These are phyloP conservation scores for Fusarium sp. DNA, from an alignment of 2,329 filamentous ascomycete species.

Conservation along the genomic window DNA sequence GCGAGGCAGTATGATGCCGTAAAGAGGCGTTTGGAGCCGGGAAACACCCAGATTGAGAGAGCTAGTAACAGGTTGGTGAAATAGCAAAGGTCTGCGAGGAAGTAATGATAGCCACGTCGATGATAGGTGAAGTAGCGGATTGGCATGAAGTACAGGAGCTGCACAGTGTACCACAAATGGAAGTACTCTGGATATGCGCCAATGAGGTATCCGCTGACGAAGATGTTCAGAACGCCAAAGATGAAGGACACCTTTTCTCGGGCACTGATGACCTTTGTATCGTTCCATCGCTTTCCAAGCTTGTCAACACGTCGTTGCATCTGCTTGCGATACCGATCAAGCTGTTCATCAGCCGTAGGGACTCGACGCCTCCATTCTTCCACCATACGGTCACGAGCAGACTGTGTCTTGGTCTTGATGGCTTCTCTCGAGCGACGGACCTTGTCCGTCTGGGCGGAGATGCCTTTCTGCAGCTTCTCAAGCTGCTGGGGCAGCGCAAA, in stretches of 20 bases:
- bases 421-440: conserved; percentile 87
- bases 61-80: conserved; percentile 93
- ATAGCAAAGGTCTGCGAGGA: conserved; percentile 96
- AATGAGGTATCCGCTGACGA: conserved; percentile 94
- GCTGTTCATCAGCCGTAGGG: conserved; percentile 89
- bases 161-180: conserved; percentile 91
- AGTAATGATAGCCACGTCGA: conserved; percentile 94
- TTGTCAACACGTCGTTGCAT: conserved; percentile 93
- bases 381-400: conserved; percentile 89
- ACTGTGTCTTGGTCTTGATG: conserved; percentile 80
- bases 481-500: conserved; percentile 90
- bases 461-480: conserved; percentile 88
- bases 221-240: conserved; percentile 95
- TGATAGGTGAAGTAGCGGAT: conserved; percentile 94
- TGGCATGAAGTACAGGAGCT: conserved; percentile 96
- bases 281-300: conserved; percentile 87
- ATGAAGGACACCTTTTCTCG: conserved; percentile 98
- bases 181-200: conserved; percentile 89
- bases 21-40: conserved; percentile 89
- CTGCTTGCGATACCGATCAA: conserved; percentile 89
- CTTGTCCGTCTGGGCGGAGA: conserved; percentile 87
- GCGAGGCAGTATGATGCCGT: conserved; percentile 93
- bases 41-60: conserved; percentile 91
- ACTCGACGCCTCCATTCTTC: conserved; percentile 92
- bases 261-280: conserved; percentile 87